Conservation (phyloP, 495 filamentous ascomycete species). For the Aspergillus wentii region DNA sequence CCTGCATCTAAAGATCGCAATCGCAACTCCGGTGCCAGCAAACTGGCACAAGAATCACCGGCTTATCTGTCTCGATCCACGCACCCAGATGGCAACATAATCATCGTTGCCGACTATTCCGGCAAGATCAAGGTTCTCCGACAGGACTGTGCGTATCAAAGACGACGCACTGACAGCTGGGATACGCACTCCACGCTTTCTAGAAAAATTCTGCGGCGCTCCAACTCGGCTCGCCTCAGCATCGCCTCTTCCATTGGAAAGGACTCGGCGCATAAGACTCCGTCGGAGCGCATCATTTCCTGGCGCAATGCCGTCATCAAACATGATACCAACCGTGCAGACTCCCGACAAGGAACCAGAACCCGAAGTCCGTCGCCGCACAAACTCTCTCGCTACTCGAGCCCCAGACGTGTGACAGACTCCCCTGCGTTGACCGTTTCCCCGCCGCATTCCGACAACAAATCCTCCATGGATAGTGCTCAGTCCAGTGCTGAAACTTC, state of each 20-base stretch:
- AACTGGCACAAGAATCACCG: conserved; percentile 55
- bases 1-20: conserved; percentile 18
- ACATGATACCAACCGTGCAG: conserved; percentile 38
- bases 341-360: conserved; percentile 34
- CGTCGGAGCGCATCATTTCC: conserved; percentile 80
- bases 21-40: conserved; percentile 40
- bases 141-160: conserved; percentile 79
- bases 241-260: conserved; percentile 43
- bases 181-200: conserved; percentile 70
- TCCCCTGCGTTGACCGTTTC: conserved; percentile 31
- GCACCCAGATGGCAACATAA: conserved; percentile 84
- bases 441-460: conserved; percentile 30
- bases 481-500: conserved; percentile 13
- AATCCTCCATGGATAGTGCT: conserved; percentile 21
- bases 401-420: conserved; percentile 19
- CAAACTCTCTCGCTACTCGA: conserved; percentile 34
- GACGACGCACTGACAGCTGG: conserved; percentile 48
- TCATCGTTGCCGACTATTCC: conserved; percentile 83
- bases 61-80: conserved; percentile 67
- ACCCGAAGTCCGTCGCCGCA: conserved; percentile 55
- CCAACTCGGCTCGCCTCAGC: conserved; percentile 56
- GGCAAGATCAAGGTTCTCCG: conserved; percentile 91
- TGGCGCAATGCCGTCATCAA: conserved; percentile 79
- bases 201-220: conserved; percentile 66
- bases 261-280: conserved; percentile 48